These are phyloP conservation scores for Polyporus tsugae DNA, from an alignment of 1,284 basidiomycete genomes.

Conservation along the genomic window DNA sequence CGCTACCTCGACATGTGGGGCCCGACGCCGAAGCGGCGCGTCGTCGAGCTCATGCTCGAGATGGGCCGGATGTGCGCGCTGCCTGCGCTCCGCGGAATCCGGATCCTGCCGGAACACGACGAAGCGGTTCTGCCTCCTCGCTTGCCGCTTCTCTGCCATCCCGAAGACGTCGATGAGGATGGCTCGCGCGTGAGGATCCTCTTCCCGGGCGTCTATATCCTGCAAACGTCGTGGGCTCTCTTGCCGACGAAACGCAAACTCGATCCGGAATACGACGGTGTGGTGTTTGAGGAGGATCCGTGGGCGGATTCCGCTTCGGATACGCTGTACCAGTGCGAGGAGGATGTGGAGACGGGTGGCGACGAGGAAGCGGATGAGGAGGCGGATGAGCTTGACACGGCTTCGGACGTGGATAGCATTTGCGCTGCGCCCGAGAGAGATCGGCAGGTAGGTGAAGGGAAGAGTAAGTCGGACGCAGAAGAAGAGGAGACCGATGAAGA, in stretches of 20 bases:
- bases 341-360: background rate
- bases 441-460: background rate
- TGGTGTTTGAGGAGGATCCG: background rate
- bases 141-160: conserved; percentile 10
- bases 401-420: background rate
- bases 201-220: conserved; percentile 7
- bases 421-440: background rate
- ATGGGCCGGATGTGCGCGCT: conserved; percentile 3
- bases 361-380: background rate
- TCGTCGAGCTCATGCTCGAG: conserved; percentile 18
- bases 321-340: background rate
- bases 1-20: conserved; percentile 19
- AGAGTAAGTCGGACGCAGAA: background rate
- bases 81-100: background rate
- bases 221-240: conserved; percentile 21
- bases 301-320: background rate
- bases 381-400: background rate
- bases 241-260: background rate
- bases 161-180: conserved; percentile 1
- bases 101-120: conserved; percentile 4
- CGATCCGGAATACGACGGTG: background rate
- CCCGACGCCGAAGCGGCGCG: background rate
- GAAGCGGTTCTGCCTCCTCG: background rate
- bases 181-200: conserved; percentile 6
- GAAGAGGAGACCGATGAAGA: background rate